A percentile compares a stretch with the other conserved stretches of the same genome.
These are phyloP conservation scores for Plasmodium adleri DNA, from an alignment of 169 alveolate species.

Conservation along the genomic window DNA sequence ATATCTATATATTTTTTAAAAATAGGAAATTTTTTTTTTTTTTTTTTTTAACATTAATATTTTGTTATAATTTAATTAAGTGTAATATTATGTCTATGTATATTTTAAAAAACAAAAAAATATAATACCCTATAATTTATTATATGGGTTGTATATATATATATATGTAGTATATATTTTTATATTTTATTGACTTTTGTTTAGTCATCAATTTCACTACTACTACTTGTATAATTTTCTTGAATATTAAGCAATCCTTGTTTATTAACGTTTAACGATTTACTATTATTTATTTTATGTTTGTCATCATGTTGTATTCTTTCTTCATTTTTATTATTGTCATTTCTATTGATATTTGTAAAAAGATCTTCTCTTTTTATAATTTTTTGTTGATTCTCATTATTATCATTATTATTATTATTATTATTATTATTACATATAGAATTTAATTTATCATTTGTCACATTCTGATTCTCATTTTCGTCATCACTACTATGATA, in stretches of 20 bases:
- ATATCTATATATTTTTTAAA: too few relatives aligned
- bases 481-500: constrained; percentile 57
- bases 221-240: constrained; percentile 45
- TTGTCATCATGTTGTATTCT: not conserved
- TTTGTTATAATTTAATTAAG: too few relatives aligned
- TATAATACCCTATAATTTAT: too few relatives aligned
- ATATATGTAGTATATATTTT: too few relatives aligned
- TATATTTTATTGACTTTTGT: not conserved
- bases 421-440: not conserved
- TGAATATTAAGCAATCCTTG: constrained; percentile 49
- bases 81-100: too few relatives aligned
- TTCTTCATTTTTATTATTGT: not conserved
- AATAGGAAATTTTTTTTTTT: too few relatives aligned
- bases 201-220: constrained; percentile 22
- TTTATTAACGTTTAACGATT: constrained; percentile 47
- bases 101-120: too few relatives aligned
- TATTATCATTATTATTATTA: not conserved
- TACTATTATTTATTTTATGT: not conserved
- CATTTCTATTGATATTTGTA: not conserved
- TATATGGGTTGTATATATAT: too few relatives aligned
- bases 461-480: not conserved
- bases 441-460: not conserved
- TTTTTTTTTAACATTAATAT: too few relatives aligned
- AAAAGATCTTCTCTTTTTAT: not conserved
- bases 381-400: not conserved